These are phyloP conservation scores for Cercospora zeina DNA, from an alignment of 2,329 filamentous ascomycete species.

Conservation along the genomic window DNA sequence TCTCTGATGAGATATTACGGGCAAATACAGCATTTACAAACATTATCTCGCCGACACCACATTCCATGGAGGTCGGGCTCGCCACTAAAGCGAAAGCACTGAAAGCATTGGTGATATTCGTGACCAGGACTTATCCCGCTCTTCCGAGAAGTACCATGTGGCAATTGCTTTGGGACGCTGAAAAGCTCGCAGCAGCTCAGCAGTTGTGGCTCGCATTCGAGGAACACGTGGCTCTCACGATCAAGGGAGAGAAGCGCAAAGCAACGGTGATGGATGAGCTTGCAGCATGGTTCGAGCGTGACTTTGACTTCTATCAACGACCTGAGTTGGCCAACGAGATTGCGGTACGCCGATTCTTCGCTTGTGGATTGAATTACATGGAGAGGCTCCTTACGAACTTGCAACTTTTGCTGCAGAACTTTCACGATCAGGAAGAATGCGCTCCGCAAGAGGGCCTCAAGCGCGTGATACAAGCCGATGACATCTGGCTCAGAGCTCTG, in stretches of 20 bases:
- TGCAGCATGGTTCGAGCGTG: conserved; percentile 73
- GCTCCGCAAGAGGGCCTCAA: conserved; percentile 49
- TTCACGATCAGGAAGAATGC: conserved; percentile 18
- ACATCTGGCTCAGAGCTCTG: conserved; percentile 67
- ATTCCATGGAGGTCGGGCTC: conserved; percentile 80
- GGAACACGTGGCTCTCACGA: conserved; percentile 53
- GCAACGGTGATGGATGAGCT: conserved; percentile 72
- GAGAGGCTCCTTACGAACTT: conserved; percentile 35
- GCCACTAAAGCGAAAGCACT: conserved; percentile 70
- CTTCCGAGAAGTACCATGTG: conserved; percentile 71
- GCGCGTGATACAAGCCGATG: conserved; percentile 66
- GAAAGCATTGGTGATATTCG: conserved; percentile 69
- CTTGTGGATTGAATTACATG: conserved; percentile 45
- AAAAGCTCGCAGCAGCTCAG: conserved; percentile 80
- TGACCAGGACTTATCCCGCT: conserved; percentile 64
- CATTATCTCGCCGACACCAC: conserved; percentile 67
- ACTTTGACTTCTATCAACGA: conserved; percentile 69
- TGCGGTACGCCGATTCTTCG: conserved; percentile 80
- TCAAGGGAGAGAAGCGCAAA: conserved; percentile 57
- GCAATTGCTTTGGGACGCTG: conserved; percentile 82
- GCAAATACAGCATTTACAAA: conserved; percentile 72
- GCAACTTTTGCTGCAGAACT: conserved; percentile 27
- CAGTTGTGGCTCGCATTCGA: conserved; percentile 82
- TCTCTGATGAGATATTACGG: conserved; percentile 79
- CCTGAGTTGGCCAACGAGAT: conserved; percentile 70